Percentiles rank a stretch among this genome's conserved stretches.
Conservation (phyloP, 2,329 filamentous ascomycete species). For the Hypoxylon sp. region DNA sequence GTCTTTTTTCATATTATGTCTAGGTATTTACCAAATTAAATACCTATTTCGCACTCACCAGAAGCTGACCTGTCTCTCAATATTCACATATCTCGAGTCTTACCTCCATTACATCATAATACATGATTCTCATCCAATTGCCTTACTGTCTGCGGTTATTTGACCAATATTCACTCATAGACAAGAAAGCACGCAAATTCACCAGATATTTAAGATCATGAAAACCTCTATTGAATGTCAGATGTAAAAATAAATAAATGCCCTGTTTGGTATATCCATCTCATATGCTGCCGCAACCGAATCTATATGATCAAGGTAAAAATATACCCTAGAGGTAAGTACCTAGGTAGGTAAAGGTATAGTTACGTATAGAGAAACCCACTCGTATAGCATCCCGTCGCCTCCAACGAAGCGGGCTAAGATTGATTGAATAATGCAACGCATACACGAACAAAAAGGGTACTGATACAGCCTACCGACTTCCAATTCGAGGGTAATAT, state of each 20-base stretch:
- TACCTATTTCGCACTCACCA: too few relatives aligned
- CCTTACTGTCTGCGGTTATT: not conserved
- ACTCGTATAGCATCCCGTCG: constrained; percentile 30
- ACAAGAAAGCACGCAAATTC: not conserved
- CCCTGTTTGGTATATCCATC: constrained; percentile 43
- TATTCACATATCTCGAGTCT: too few relatives aligned
- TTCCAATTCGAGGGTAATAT: constrained; percentile 31
- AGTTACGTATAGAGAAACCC: constrained; percentile 14
- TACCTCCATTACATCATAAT: not conserved
- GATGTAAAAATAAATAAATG: constrained; percentile 31
- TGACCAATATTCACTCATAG: not conserved
- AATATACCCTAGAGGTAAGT: constrained; percentile 3
- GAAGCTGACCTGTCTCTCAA: too few relatives aligned
- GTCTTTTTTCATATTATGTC: too few relatives aligned
- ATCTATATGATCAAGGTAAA: constrained; percentile 40
- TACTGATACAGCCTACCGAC: constrained; percentile 42
- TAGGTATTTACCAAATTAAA: too few relatives aligned
- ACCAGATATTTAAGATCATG: constrained; percentile 1
- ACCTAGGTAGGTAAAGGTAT: constrained; percentile 18
- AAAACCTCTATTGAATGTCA: constrained; percentile 30
- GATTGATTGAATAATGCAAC: constrained; percentile 33
- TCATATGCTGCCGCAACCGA: constrained; percentile 31
- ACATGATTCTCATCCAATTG: too few relatives aligned
- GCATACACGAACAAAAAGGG: constrained; percentile 39
- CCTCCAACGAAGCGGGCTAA: constrained; percentile 9